Evolutionary conservation across 23 red algal species (phyloP).

Genomic region (Gracilaria caudata): DNA sequence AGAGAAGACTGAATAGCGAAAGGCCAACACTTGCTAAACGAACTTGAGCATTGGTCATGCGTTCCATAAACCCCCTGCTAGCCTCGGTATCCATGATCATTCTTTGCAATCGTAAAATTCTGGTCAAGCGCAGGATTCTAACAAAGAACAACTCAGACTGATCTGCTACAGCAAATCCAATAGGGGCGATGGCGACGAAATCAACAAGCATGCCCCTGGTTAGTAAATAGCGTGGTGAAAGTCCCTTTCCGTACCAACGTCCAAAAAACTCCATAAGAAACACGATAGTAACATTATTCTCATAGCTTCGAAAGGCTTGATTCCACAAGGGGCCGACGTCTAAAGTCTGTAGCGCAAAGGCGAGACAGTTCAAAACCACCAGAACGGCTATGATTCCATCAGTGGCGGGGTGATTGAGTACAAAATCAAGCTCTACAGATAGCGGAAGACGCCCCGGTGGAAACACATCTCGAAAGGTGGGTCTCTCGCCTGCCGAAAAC

Average conservation of each 20-base stretch:
- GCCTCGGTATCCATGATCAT: slow-evolving; percentile 54
- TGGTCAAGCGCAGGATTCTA: slow-evolving; percentile 44
- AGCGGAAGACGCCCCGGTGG: slow-evolving; percentile 47
- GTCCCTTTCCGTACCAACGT: slow-evolving; percentile 65
- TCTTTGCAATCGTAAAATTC: slow-evolving; percentile 59
- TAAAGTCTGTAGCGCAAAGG: slow-evolving; percentile 66
- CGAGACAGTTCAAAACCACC: slow-evolving; percentile 56
- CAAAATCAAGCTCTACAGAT: slow-evolving; percentile 51
- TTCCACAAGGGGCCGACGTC: slow-evolving; percentile 27
- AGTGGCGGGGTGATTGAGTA: slow-evolving; percentile 62
- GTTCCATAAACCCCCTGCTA: slow-evolving; percentile 39
- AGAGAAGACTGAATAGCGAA: slow-evolving; percentile 60
- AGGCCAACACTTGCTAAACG: slow-evolving; percentile 52
- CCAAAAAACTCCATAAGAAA: slow-evolving; percentile 69
- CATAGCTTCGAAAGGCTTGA: slow-evolving; percentile 51
- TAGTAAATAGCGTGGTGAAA: slow-evolving; percentile 44
- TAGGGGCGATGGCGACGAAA: slow-evolving; percentile 54
- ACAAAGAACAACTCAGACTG: slow-evolving; percentile 66
- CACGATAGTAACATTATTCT: slow-evolving; percentile 41
- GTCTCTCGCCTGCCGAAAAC: slow-evolving; percentile 6
- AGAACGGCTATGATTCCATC: slow-evolving; percentile 44
- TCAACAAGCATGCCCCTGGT: slow-evolving; percentile 62
- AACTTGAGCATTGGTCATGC: slow-evolving; percentile 26
- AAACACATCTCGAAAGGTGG: not conserved
- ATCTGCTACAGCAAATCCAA: slow-evolving; percentile 49